Evolutionary conservation across 495 filamentous ascomycete species (phyloP).

Genomic region (Hyaloscypha hepaticicola): DNA sequence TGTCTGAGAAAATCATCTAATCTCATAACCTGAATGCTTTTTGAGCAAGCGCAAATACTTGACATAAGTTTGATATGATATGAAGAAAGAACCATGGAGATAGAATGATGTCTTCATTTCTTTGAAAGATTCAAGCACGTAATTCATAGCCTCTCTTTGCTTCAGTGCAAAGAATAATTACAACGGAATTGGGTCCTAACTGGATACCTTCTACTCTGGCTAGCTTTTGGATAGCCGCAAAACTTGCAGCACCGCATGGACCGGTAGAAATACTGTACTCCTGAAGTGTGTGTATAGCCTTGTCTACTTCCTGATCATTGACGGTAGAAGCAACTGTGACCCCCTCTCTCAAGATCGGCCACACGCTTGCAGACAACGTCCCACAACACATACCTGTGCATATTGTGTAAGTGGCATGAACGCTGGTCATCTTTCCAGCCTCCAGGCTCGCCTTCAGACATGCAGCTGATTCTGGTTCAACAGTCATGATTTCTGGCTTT

Average conservation of each 20-base stretch:
- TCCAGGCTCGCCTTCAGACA: constrained; percentile 50
- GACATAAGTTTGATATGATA: too few species aligned
- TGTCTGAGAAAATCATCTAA: too few species aligned
- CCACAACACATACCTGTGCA: constrained; percentile 65
- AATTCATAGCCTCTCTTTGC: constrained; percentile 34
- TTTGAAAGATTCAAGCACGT: neutral
- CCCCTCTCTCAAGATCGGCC: constrained; percentile 49
- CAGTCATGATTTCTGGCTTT: constrained; percentile 41
- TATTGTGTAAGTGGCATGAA: constrained; percentile 51
- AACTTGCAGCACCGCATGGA: constrained; percentile 58
- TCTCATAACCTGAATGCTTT: too few species aligned
- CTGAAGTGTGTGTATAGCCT: constrained; percentile 46
- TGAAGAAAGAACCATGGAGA: too few species aligned
- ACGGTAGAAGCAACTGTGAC: constrained; percentile 54
- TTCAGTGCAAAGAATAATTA: constrained; percentile 52
- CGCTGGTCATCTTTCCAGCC: constrained; percentile 38
- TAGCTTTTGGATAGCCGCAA: constrained; percentile 51
- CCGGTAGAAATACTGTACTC: constrained; percentile 44
- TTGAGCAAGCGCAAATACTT: too few species aligned
- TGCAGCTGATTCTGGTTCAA: constrained; percentile 58
- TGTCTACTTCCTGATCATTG: constrained; percentile 49
- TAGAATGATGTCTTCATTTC: neutral
- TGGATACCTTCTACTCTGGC: constrained; percentile 29
- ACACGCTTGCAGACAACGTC: constrained; percentile 55
- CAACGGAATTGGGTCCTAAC: constrained; percentile 44